Percentiles rank a stretch among this genome's conserved stretches.
Conservation (phyloP, 176 grass and related monocot genomes). For the Cocos nucifera region DNA sequence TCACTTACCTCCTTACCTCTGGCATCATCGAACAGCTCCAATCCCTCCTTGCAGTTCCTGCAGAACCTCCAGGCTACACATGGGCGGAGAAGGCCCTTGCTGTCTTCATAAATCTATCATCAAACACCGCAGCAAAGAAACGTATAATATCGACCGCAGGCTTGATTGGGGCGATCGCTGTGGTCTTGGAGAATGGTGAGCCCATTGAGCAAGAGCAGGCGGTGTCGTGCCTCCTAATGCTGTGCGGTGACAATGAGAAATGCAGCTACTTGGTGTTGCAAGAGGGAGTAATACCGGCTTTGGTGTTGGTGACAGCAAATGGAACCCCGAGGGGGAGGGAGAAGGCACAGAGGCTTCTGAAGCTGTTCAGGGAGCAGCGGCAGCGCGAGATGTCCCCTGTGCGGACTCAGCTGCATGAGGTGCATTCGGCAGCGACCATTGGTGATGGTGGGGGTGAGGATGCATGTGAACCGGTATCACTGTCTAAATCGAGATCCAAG, state of each 20-base stretch:
- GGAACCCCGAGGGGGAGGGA: conserved; percentile 49
- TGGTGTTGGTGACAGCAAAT: conserved; percentile 48
- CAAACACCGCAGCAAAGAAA: conserved; percentile 25
- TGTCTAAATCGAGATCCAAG: conserved; percentile 38
- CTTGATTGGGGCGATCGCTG: conserved; percentile 39
- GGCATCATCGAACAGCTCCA: conserved; percentile 41
- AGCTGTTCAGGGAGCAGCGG: conserved; percentile 62
- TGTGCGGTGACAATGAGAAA: conserved; percentile 46
- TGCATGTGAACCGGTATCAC: neutral
- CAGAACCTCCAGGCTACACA: neutral
- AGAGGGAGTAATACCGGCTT: conserved; percentile 66
- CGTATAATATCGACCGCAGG: conserved; percentile 30
- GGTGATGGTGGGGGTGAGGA: conserved; percentile 4
- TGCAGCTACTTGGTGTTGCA: conserved; percentile 52
- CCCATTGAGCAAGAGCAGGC: conserved; percentile 57
- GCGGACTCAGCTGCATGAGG: conserved; percentile 35
- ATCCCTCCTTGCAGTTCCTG: conserved; percentile 14
- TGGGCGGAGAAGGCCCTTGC: conserved; percentile 59
- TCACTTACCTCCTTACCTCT: conserved; percentile 30
- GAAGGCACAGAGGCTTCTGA: conserved; percentile 61
- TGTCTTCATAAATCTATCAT: conserved; percentile 46
- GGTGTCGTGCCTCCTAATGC: conserved; percentile 45
- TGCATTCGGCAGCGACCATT: conserved; percentile 3
- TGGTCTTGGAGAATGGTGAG: conserved; percentile 44
- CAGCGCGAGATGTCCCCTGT: conserved; percentile 38